These are phyloP conservation scores for Neurospora cerealis DNA, from an alignment of 495 filamentous ascomycete genomes.

Conservation along the genomic window DNA sequence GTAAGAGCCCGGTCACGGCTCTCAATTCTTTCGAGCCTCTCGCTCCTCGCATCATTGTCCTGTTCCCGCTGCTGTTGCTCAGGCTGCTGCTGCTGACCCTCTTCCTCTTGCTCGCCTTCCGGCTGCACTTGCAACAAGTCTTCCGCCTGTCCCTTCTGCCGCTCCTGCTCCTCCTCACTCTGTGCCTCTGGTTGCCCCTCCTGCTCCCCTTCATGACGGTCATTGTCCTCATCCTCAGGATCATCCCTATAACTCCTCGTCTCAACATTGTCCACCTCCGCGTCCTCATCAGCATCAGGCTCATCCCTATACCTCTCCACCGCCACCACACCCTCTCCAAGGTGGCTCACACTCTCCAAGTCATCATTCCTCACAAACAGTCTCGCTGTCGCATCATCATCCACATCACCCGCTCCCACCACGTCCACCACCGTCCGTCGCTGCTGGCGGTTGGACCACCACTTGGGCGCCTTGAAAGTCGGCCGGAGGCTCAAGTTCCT, in stretches of 20 bases:
- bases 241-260: background rate
- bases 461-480: slow-evolving; percentile 1
- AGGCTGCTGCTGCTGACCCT: background rate
- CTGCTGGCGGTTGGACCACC: slow-evolving; percentile 7
- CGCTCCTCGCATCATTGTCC: background rate
- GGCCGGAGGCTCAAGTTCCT: slow-evolving; percentile 1
- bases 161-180: background rate
- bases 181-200: background rate
- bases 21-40: background rate
- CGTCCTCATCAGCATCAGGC: slow-evolving; percentile 1
- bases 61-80: background rate
- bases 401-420: slow-evolving; percentile 21
- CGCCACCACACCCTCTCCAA: background rate
- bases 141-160: background rate
- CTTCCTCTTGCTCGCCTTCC: background rate
- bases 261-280: background rate
- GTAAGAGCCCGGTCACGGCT: background rate
- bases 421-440: slow-evolving; percentile 6
- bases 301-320: slow-evolving; percentile 13
- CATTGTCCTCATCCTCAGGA: background rate
- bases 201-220: background rate
- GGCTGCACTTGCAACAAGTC: background rate
- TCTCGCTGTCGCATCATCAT: slow-evolving; percentile 9
- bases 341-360: slow-evolving; percentile 1
- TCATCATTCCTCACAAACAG: slow-evolving; percentile 21